Conservation (phyloP, 148 eudicot species). For the Spergularia bocconei region DNA sequence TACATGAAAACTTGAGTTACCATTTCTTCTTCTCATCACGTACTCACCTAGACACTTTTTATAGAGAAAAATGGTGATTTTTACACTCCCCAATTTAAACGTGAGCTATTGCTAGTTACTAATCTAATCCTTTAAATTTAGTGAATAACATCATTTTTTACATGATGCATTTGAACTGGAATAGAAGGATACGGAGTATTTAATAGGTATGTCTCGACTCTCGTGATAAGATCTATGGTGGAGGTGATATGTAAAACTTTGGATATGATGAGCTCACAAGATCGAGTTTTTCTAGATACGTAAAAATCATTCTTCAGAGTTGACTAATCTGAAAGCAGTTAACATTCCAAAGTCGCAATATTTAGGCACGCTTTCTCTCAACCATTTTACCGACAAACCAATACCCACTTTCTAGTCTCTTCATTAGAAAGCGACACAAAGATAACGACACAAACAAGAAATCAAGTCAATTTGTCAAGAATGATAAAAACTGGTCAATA, state of each 20-base stretch:
- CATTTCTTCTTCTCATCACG: no score
- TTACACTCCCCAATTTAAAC: no score
- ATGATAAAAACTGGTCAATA: slow-evolving; percentile 25
- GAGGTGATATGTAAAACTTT: neutral
- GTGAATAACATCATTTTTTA: no score
- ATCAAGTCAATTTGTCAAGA: slow-evolving; percentile 27
- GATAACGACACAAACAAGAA: slow-evolving; percentile 1
- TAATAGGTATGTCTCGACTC: no score
- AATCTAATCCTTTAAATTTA: no score
- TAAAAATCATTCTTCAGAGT: neutral
- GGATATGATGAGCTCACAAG: neutral
- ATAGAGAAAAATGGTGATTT: no score
- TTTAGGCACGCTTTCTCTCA: neutral
- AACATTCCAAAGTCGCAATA: slow-evolving; percentile 6
- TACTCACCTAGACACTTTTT: no score
- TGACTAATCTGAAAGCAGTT: slow-evolving; percentile 3
- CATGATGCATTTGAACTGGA: no score
- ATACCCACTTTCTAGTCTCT: neutral
- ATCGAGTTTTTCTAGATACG: neutral
- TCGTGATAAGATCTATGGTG: neutral
- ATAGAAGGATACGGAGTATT: no score
- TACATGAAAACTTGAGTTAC: no score
- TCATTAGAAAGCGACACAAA: neutral
- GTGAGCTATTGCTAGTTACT: no score
- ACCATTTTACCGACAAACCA: slow-evolving; percentile 20